Conservation (phyloP, 345 rosid species). For the Citrus medica region DNA sequence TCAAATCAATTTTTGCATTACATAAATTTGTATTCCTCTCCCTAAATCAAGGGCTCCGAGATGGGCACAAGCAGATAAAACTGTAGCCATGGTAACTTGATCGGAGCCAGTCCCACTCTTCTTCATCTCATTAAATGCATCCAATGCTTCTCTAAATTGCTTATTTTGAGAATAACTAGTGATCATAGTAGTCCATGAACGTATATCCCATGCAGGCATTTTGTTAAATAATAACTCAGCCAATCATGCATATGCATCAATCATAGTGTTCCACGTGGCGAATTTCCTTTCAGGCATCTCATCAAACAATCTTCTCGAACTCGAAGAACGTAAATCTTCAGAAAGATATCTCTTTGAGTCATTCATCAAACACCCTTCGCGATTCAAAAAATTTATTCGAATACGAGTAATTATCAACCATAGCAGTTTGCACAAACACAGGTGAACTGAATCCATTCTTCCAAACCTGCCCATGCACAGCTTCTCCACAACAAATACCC, state of each 20-base stretch:
- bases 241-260: slow-evolving; percentile 60
- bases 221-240: slow-evolving; percentile 52
- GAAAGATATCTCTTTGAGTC: slow-evolving; percentile 57
- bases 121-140: slow-evolving; percentile 52
- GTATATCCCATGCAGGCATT: slow-evolving; percentile 52
- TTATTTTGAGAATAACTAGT: slow-evolving; percentile 58
- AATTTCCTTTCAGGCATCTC: slow-evolving; percentile 51
- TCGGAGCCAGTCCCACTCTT: slow-evolving; percentile 48
- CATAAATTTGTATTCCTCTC: slow-evolving; percentile 57
- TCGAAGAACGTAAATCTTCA: slow-evolving; percentile 45
- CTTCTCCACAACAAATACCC: slow-evolving; percentile 38
- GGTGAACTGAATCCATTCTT: slow-evolving; percentile 55
- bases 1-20: slow-evolving; percentile 41
- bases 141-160: slow-evolving; percentile 55
- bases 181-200: slow-evolving; percentile 85
- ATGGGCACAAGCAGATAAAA: slow-evolving; percentile 82
- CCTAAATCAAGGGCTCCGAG: slow-evolving; percentile 67
- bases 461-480: slow-evolving; percentile 61
- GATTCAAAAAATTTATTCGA: slow-evolving; percentile 37
- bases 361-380: slow-evolving; percentile 66
- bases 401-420: slow-evolving; percentile 55
- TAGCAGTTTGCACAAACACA: slow-evolving; percentile 62
- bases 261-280: slow-evolving; percentile 66
- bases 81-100: slow-evolving; percentile 64
- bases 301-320: slow-evolving; percentile 36